Conservation (phyloP, 176 grass and related monocot species). For the Eragrostis curvula region DNA sequence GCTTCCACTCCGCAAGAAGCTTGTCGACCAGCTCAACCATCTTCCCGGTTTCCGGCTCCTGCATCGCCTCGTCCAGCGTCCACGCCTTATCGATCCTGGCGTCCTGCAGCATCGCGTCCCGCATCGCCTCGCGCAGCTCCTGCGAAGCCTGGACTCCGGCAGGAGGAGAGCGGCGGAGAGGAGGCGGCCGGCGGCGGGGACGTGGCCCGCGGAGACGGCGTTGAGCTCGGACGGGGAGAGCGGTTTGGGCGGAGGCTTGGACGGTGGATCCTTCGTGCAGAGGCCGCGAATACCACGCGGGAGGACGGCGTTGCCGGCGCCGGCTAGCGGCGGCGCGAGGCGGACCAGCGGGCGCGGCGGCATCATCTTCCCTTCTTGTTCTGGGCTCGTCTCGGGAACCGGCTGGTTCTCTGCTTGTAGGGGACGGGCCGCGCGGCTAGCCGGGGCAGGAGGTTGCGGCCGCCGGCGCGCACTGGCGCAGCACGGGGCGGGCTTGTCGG, state of each 20-base stretch:
- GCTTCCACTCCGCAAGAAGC: slow-evolving; percentile 51
- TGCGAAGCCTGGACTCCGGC: slow-evolving; percentile 6
- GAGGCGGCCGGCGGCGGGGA: slow-evolving; percentile 55
- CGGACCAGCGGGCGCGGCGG: slow-evolving; percentile 2
- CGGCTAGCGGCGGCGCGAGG: slow-evolving; percentile 34
- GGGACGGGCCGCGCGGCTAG: neutral
- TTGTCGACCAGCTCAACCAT: slow-evolving; percentile 43
- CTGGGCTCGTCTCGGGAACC: neutral
- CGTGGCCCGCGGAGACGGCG: slow-evolving; percentile 35
- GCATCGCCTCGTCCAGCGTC: slow-evolving; percentile 47
- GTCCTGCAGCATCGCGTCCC: slow-evolving; percentile 52
- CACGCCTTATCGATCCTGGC: slow-evolving; percentile 54
- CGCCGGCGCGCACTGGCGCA: too few relatives aligned
- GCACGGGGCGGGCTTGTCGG: too few relatives aligned
- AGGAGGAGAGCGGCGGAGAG: slow-evolving; percentile 51
- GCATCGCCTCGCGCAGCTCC: slow-evolving; percentile 43
- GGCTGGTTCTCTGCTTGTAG: neutral
- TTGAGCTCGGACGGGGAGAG: slow-evolving; percentile 45
- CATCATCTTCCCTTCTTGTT: neutral
- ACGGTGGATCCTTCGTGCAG: slow-evolving; percentile 6
- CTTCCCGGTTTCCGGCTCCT: slow-evolving; percentile 27
- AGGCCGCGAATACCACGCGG: neutral
- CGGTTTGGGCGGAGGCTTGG: slow-evolving; percentile 14
- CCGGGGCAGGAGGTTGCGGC: too few relatives aligned
- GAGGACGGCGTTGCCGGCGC: neutral